Base-by-base conservation (phyloP, 257 asterid genomes). In the Plantago ovata region DNA sequence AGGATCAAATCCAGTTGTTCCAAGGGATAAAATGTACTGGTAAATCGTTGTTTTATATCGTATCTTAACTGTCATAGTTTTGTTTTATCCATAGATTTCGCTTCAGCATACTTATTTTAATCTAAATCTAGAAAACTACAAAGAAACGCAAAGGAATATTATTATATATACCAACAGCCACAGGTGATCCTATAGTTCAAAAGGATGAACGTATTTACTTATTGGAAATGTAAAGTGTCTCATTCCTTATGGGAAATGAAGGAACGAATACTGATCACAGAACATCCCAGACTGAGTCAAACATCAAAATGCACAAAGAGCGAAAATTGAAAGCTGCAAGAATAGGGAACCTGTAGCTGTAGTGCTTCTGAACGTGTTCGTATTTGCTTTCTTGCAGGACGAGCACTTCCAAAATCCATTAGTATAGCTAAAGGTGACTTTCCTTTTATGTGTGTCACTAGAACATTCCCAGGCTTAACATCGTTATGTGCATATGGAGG, bases 361-460 rank as follows among this genome's bases (percentile, higher is more conserved):
- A 84, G 73, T 55, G 99, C 97, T 77, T 89, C 97, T 16, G 92
- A 72, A 58, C 89, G 99, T 49, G 87, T 79, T 46, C 84, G 94
- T 58, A 89, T 86, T 77, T 82, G 95, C 78, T 64, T 86, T 76
- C 88, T 79, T 45, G 95, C 96, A 72, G 97, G 96, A 75, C 95
- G 92, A 69, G 97, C 79, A 77, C 99, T 93, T 72, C 99, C 97
- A 74, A 93, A 89, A 73, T 93, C 99, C 96, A 86, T 93, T 66
- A 93, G 65, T 65, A 74, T 79, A 68, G 96, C 94, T 69, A 82
- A 68, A 47, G 99, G 97, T 24, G 99, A 24, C 64, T 78, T 79
- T 58, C 87, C 97, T 79, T 79, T 93, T 76, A 84, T 84, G 70
- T 80, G 73, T 46, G 92, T 82, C 76, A 93, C 63, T 50, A 93